Evolutionary conservation across 345 rosid genomes (phyloP).

Genomic region (Noccaea bulbosa): DNA sequence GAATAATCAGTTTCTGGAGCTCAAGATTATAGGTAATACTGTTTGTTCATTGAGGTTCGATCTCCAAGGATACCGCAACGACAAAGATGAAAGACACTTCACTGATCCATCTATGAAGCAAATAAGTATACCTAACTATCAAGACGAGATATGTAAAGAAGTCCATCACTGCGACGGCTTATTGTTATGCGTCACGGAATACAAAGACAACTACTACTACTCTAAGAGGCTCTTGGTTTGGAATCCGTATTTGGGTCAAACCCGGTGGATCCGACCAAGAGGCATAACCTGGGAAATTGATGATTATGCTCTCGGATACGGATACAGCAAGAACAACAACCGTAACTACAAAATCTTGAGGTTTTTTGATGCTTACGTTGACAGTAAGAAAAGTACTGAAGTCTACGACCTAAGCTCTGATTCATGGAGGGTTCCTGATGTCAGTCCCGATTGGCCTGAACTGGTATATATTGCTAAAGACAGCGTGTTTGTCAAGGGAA

Average conservation of each 20-base stretch:
- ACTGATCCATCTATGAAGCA: neutral
- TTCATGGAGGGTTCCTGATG: constrained; percentile 7
- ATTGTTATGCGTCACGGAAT: neutral
- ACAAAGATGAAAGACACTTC: neutral
- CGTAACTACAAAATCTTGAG: neutral
- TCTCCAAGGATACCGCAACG: neutral
- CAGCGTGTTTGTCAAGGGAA: neutral
- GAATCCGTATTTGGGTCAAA: constrained; percentile 16
- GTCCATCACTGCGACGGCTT: neutral
- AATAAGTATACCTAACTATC: neutral
- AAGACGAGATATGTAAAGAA: neutral
- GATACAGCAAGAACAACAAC: neutral
- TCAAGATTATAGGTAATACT: neutral
- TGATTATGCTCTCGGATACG: neutral
- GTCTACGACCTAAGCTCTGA: neutral
- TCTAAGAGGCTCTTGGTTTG: neutral
- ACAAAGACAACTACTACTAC: neutral
- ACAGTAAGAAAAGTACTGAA: neutral
- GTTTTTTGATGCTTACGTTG: too few relatives aligned
- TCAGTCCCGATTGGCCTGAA: neutral
- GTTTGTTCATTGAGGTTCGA: neutral
- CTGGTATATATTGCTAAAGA: too few relatives aligned
- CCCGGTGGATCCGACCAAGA: neutral
- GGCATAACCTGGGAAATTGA: neutral
- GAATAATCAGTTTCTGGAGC: neutral